phyloP scores from a whole-genome alignment of 2,329 filamentous ascomycete genomes.

The Penicillium glabrum region DNA sequence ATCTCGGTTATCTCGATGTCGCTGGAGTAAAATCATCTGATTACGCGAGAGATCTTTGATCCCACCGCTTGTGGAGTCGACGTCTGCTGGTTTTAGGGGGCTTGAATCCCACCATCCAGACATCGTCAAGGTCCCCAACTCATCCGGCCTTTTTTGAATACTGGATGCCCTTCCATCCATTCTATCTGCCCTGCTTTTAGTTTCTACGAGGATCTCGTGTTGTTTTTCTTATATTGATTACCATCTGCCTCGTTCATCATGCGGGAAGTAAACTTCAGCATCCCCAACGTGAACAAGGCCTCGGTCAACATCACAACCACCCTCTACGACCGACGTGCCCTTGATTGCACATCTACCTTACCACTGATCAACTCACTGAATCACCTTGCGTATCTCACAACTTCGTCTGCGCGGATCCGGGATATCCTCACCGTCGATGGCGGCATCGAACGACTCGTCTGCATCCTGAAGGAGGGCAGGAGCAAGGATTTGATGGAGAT shows the following conservation, averaged over 20 bases:
- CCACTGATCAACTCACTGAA: conserved; percentile 99
- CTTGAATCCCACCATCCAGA: conserved; percentile 11
- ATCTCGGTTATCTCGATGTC: conserved; percentile 18
- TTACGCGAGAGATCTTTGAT: conserved; percentile 9
- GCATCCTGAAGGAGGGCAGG: conserved; percentile 94
- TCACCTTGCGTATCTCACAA: conserved; percentile 96
- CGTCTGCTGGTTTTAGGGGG: conserved; percentile 17
- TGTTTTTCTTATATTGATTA: not conserved
- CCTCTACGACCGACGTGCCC: conserved; percentile 92
- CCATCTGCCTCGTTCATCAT: conserved; percentile 60
- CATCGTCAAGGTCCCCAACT: conserved; percentile 20
- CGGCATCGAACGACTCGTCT: conserved; percentile 92
- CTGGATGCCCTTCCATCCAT: conserved; percentile 7
- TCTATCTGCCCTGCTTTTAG: not conserved
- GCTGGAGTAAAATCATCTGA: conserved; percentile 12
- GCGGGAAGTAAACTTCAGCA: conserved; percentile 99
- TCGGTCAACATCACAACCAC: conserved; percentile 98
- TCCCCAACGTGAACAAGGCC: conserved; percentile 98
- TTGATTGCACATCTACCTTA: conserved; percentile 96
- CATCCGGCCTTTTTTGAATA: conserved; percentile 7
- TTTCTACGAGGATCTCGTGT: not conserved
- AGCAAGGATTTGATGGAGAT: conserved; percentile 99
- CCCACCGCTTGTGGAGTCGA: conserved; percentile 10
- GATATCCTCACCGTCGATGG: conserved; percentile 99
- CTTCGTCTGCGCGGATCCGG: conserved; percentile 92